Evolutionary conservation across 768 basidiomycete genomes (phyloP).

Genomic region (Hericium coralloides): DNA sequence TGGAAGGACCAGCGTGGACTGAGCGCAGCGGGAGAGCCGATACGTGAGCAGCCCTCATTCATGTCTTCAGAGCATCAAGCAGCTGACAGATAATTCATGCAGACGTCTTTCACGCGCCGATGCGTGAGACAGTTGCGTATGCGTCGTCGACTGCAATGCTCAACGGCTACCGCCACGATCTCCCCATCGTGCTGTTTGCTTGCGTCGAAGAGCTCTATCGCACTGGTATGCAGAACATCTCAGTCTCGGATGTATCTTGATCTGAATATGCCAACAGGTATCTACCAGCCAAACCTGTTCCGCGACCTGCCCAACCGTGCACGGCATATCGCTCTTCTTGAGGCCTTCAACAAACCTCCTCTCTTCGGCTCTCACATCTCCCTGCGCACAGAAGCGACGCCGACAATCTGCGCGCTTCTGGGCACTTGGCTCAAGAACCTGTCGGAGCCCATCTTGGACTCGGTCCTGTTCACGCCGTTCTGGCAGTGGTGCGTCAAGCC

Average conservation of each 20-base stretch:
- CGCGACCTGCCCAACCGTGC: constrained; percentile 32
- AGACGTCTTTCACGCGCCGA: constrained; percentile 30
- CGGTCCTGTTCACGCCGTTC: constrained; percentile 31
- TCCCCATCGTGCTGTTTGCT: constrained; percentile 30
- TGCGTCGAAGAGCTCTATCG: constrained; percentile 40
- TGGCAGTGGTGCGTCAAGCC: constrained; percentile 37
- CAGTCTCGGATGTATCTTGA: neutral
- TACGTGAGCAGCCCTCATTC: neutral
- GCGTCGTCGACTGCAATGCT: constrained; percentile 26
- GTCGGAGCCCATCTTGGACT: constrained; percentile 36
- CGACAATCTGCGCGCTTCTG: constrained; percentile 37
- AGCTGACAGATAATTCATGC: neutral
- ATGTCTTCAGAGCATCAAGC: neutral
- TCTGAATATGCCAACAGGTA: constrained; percentile 21
- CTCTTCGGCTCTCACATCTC: constrained; percentile 18
- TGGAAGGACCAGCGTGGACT: neutral
- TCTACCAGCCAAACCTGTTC: constrained; percentile 34
- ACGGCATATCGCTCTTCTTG: constrained; percentile 30
- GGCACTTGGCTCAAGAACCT: constrained; percentile 39
- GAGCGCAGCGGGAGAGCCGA: neutral
- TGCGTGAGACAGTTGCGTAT: constrained; percentile 25
- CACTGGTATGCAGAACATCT: constrained; percentile 23
- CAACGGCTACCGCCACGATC: constrained; percentile 28
- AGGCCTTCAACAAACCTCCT: constrained; percentile 27
- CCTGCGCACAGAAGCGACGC: constrained; percentile 21